Evolutionary conservation across 1,284 basidiomycete genomes (phyloP).

Genomic region (Phenoliferia sp.): DNA sequence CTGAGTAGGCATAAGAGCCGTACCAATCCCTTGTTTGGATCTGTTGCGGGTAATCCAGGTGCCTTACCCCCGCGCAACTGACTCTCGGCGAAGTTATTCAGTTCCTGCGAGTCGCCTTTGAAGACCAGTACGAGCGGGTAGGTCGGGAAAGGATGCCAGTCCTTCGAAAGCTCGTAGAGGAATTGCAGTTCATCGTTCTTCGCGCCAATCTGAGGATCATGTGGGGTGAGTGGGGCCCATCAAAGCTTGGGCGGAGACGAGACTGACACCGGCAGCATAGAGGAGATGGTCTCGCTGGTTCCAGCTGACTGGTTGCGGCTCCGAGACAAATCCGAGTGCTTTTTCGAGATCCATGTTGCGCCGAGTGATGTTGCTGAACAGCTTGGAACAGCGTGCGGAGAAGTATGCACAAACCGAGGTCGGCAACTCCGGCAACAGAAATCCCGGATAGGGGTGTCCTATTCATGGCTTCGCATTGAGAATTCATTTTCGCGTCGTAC

Average conservation of each 20-base stretch:
- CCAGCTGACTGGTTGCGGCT: slow-evolving; percentile 40
- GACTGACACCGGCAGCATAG: slow-evolving; percentile 34
- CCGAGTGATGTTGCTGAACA: too few species aligned
- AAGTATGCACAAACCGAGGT: too few species aligned
- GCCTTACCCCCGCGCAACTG: slow-evolving; percentile 2
- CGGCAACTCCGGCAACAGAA: too few species aligned
- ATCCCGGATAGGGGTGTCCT: too few species aligned
- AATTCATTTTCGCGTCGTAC: too few species aligned
- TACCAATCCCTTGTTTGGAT: slow-evolving; percentile 33
- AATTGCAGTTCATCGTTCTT: slow-evolving; percentile 40
- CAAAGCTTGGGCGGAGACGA: background rate
- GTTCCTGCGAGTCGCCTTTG: slow-evolving; percentile 30
- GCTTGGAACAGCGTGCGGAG: too few species aligned
- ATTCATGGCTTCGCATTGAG: too few species aligned
- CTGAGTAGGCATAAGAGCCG: slow-evolving; percentile 2
- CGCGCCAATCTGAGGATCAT: slow-evolving; percentile 33
- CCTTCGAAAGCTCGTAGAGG: slow-evolving; percentile 39
- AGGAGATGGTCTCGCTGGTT: slow-evolving; percentile 42
- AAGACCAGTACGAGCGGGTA: slow-evolving; percentile 42
- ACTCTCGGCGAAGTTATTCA: slow-evolving; percentile 39
- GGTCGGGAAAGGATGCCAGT: slow-evolving; percentile 42
- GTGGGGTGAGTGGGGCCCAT: background rate
- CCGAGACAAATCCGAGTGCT: slow-evolving; percentile 29
- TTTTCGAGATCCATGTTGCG: slow-evolving; percentile 20
- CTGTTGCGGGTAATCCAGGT: background rate